Evolutionary conservation across 1,139 yeast genomes (phyloP).

Genomic region (Debaryomycetaceae sp.): DNA sequence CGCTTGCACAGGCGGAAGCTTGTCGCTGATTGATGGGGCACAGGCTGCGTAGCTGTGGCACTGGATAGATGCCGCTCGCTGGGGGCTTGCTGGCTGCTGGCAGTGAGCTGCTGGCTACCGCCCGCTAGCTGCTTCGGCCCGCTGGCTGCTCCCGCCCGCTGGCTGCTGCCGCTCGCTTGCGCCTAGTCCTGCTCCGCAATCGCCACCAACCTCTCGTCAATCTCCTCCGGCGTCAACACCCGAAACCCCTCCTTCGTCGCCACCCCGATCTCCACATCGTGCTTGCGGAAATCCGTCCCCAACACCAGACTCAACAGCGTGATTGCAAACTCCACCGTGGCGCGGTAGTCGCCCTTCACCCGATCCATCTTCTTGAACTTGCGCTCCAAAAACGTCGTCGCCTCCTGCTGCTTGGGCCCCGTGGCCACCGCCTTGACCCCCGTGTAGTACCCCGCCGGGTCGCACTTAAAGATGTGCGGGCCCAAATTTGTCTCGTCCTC

Average conservation of each 20-base stretch:
- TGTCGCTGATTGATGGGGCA: no score
- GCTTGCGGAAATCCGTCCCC: conserved; percentile 90
- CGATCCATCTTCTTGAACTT: conserved; percentile 73
- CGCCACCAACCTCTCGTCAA: conserved; percentile 87
- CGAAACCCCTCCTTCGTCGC: conserved; percentile 71
- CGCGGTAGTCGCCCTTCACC: conserved; percentile 83
- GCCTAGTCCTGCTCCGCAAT: conserved; percentile 95
- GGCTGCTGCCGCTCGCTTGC: no score
- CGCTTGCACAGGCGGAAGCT: no score
- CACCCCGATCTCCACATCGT: conserved; percentile 90
- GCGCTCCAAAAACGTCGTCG: conserved; percentile 86
- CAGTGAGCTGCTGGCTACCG: conserved; percentile 1
- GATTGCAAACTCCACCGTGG: conserved; percentile 86
- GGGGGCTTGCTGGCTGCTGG: background rate
- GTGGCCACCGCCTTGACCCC: conserved; percentile 92
- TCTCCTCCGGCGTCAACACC: conserved; percentile 74
- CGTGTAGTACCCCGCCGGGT: conserved; percentile 94
- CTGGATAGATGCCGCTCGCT: no score
- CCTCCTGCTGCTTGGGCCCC: conserved; percentile 97
- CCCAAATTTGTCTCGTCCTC: conserved; percentile 66
- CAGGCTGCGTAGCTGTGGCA: no score
- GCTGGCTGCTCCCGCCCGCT: conserved; percentile 2
- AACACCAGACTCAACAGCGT: conserved; percentile 78
- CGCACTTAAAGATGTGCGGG: conserved; percentile 88
- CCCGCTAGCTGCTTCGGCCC: conserved; percentile 1